Evolutionary conservation across 306 rosid species (phyloP).

Genomic region (Fagus crenata): DNA sequence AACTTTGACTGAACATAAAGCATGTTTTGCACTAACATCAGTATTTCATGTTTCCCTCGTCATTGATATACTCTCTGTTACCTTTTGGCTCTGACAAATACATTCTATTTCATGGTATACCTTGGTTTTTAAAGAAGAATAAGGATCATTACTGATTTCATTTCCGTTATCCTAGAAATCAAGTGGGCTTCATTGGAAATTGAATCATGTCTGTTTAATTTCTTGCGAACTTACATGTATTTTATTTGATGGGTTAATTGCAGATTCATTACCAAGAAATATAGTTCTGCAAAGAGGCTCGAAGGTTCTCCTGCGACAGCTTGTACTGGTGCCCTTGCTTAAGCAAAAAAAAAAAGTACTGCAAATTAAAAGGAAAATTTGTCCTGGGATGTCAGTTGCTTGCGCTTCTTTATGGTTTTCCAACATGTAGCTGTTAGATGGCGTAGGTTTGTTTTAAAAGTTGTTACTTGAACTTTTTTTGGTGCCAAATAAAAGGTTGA

Average conservation of each 20-base stretch:
- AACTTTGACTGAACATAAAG: conserved; percentile 18
- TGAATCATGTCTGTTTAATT: conserved; percentile 1
- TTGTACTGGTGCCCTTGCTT: conserved; percentile 77
- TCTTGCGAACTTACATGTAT: background rate
- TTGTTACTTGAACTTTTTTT: conserved; percentile 34
- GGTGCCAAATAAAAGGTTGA: conserved; percentile 42
- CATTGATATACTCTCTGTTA: background rate
- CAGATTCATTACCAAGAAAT: conserved; percentile 90
- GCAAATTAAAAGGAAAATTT: conserved; percentile 14
- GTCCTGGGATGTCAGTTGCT: conserved; percentile 30
- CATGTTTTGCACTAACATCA: background rate
- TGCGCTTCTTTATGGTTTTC: conserved; percentile 18
- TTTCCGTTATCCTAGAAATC: background rate
- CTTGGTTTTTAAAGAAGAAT: background rate
- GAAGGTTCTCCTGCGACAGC: conserved; percentile 69
- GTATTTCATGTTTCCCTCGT: background rate
- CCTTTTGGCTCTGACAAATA: background rate
- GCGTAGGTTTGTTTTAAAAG: conserved; percentile 17
- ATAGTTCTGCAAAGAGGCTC: conserved; percentile 66
- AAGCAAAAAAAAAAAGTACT: conserved; percentile 25
- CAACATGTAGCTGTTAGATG: conserved; percentile 26
- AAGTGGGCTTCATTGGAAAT: background rate
- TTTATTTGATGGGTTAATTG: conserved; percentile 17
- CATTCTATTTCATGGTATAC: background rate
- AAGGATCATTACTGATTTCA: background rate